A percentile compares a stretch with the other conserved stretches of the same genome.
These are phyloP conservation scores for Porcisia deanei DNA, from an alignment of 208 protist genomes.

Conservation along the genomic window DNA sequence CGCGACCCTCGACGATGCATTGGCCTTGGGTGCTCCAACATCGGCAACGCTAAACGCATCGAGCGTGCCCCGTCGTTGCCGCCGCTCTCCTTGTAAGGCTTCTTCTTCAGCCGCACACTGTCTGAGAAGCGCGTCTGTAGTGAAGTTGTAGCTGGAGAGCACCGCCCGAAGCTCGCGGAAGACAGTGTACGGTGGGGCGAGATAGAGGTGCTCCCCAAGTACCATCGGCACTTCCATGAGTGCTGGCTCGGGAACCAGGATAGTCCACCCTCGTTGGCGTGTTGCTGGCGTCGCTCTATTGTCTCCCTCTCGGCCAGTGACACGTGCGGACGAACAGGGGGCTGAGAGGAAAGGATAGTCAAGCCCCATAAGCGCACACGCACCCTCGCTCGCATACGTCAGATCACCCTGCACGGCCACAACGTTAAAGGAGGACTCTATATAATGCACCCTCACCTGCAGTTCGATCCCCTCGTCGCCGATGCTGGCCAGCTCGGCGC, in stretches of 20 bases:
- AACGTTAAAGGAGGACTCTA: slow-evolving; percentile 38
- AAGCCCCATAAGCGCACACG: slow-evolving; percentile 20
- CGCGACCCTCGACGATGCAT: neutral
- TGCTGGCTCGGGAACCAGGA: slow-evolving; percentile 46
- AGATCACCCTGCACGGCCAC: slow-evolving; percentile 32
- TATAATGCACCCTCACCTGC: slow-evolving; percentile 26
- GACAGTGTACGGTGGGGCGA: slow-evolving; percentile 53
- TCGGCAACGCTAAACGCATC: neutral
- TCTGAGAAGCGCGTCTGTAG: slow-evolving; percentile 43
- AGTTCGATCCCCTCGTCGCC: slow-evolving; percentile 22
- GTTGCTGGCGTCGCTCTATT: neutral
- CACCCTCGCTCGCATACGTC: slow-evolving; percentile 21
- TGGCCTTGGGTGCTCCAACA: neutral
- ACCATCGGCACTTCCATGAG: slow-evolving; percentile 35
- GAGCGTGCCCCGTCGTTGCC: neutral
- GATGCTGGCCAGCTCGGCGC: neutral
- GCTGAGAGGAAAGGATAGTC: neutral
- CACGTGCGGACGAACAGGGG: neutral
- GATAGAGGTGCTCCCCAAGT: slow-evolving; percentile 53
- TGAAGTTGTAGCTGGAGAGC: slow-evolving; percentile 62
- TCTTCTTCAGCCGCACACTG: slow-evolving; percentile 17
- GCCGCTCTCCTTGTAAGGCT: neutral
- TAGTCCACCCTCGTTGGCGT: slow-evolving; percentile 32
- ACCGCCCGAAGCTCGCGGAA: slow-evolving; percentile 34
- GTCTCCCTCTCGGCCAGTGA: neutral